A percentile compares a stretch with the other conserved stretches of the same genome.
phyloP scores from a whole-genome alignment of 2,329 filamentous ascomycete genomes.

The Calonectria hawksworthii region DNA sequence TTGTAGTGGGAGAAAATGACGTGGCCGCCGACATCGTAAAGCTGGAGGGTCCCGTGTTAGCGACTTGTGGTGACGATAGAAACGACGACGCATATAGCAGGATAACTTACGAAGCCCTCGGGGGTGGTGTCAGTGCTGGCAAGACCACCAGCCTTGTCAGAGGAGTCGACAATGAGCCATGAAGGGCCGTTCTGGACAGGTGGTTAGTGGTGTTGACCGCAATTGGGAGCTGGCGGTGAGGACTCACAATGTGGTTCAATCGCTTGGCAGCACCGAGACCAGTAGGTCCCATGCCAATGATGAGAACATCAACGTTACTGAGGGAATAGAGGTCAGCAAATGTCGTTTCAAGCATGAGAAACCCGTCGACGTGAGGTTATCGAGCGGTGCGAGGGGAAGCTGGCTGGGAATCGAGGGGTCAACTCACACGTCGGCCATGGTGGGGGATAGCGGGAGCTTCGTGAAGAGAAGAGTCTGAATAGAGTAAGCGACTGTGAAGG shows the following conservation, averaged over 20 bases:
- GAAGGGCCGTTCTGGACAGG: slow-evolving; percentile 82
- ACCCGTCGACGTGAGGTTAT: not conserved
- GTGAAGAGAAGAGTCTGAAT: slow-evolving; percentile 23
- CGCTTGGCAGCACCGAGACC: slow-evolving; percentile 98
- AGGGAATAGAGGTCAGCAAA: slow-evolving; percentile 35
- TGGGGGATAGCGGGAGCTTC: slow-evolving; percentile 47
- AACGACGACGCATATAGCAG: slow-evolving; percentile 22
- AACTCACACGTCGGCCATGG: slow-evolving; percentile 58
- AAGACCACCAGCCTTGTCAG: slow-evolving; percentile 93
- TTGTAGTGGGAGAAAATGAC: slow-evolving; percentile 99
- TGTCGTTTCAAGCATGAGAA: not conserved
- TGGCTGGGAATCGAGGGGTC: slow-evolving; percentile 22
- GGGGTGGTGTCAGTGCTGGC: slow-evolving; percentile 95
- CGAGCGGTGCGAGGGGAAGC: not conserved
- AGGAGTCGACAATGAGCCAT: slow-evolving; percentile 96
- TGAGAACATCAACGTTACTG: slow-evolving; percentile 95
- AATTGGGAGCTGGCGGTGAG: slow-evolving; percentile 50
- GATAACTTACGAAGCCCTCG: slow-evolving; percentile 91
- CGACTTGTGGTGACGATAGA: slow-evolving; percentile 15
- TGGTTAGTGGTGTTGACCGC: slow-evolving; percentile 43
- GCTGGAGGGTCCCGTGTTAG: slow-evolving; percentile 63
- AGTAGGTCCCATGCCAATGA: slow-evolving; percentile 98
- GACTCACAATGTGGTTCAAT: slow-evolving; percentile 91
- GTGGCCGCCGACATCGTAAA: slow-evolving; percentile 98
- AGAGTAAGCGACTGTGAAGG: slow-evolving; percentile 32